Evolutionary conservation across 2,329 filamentous ascomycete species (phyloP), one percentile per base, ranked within the genome.

Genomic region (Chalaropsis ovoidea): DNA sequence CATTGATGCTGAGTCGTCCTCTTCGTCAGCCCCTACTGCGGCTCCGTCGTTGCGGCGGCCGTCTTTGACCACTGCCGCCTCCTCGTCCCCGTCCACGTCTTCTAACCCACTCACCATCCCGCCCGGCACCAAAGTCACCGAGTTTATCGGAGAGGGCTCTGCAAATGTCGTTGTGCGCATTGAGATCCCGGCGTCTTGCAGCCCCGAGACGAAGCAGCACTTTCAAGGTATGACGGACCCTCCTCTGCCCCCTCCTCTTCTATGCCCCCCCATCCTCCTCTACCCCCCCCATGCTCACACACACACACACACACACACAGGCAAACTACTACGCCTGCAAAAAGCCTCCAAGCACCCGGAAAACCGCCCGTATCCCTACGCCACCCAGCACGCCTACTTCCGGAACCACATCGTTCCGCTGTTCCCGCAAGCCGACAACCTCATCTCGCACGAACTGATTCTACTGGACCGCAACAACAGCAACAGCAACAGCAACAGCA

Each of bases 141-240:
- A 74, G 63, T 76, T 83, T 66, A 74, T 84, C 24, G 81, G 80
- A 31, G 89, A 94, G 74, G 89, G 89, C 27, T 86, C 87, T 27
- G 88, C 89, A 64, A 93, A 94, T 73, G 81, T 87, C 63, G 86
- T 92, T 68, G 91, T 89, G 71, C 80, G 81, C 69, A 79, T 88
- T 65, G 76, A 77, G 58, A 68, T 79, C 22, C 74, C 76, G 3
- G 70, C 74, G 66, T 70, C 70, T 66, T 69, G 73, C 64, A 68
- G 72, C 45, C 69, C 73, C 52, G 70, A 70, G 54, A 69, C 70
- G 11, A 65, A 52, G 31, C 31, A 45, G 5, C 70, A 72, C 68
- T 74, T 74, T 69, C 75, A 71, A 71, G 75, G 72, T 79, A 73
- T 68, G 72, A 19, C n/a, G 17, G n/a, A 11, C 45, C 10, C n/a